Percentiles rank a stretch among this genome's conserved stretches.
These are phyloP conservation scores for Aspergillus sojae DNA, from an alignment of 2,329 filamentous ascomycete genomes.

Conservation along the genomic window DNA sequence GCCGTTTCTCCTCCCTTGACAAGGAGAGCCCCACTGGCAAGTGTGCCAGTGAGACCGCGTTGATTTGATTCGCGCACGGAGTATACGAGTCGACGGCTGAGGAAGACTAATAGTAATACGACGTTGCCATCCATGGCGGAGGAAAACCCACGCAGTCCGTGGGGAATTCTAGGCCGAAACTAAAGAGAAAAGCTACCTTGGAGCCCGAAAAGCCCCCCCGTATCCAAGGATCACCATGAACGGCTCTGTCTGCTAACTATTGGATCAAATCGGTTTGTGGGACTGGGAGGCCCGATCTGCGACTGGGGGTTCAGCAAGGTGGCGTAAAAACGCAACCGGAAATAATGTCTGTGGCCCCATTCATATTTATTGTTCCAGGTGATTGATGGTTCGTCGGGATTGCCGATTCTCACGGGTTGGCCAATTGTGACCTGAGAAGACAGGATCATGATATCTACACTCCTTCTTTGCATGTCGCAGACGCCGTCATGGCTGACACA, in stretches of 20 bases:
- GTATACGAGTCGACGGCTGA: background rate
- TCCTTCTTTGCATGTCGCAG: background rate
- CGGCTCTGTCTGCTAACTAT: background rate
- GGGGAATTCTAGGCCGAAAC: slow-evolving; percentile 11
- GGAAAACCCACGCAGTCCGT: slow-evolving; percentile 1
- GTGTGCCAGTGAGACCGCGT: background rate
- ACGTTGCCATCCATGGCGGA: background rate
- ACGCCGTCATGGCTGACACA: background rate
- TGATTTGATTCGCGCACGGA: slow-evolving; percentile 7
- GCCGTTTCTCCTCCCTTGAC: background rate
- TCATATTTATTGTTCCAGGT: background rate
- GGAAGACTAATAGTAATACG: background rate
- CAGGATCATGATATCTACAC: background rate
- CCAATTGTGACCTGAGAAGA: background rate
- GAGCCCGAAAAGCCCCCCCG: background rate
- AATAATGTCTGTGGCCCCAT: background rate
- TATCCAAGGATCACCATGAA: background rate
- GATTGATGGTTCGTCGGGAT: background rate
- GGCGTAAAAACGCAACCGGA: background rate
- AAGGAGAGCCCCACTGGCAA: slow-evolving; percentile 6
- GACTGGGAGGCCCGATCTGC: background rate
- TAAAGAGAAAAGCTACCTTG: background rate
- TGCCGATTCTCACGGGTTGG: background rate
- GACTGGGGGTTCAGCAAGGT: background rate
- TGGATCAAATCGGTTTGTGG: background rate